Base-by-base conservation (phyloP, 2,329 filamentous ascomycete genomes). In the Sporothrix schenckii region DNA sequence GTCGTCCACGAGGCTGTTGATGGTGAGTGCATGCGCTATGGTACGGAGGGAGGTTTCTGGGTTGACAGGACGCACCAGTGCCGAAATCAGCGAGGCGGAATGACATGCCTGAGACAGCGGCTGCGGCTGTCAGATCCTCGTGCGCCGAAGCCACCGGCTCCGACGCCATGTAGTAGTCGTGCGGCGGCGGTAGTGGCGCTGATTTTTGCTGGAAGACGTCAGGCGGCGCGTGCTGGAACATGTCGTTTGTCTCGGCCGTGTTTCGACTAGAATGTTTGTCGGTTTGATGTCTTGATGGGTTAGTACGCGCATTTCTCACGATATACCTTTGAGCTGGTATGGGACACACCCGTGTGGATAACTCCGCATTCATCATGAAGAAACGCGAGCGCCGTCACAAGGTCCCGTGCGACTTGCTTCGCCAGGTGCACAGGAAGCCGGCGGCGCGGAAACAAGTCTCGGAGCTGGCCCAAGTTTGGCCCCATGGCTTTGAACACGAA, bases 1-100 rank as follows among this genome's bases (percentile, higher is more conserved):
- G 21, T 3, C 21, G 53, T 63, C 54, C 54, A 70, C 1, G 54
- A 63, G 27, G 69, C 63, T 47, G 11, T 47, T 13, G 41, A 47
- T 16, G 11, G 41, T 47, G 1, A 47, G 41, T 34, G 34, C 5
- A 34, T 34, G 34, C 34, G 1, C 34, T 6, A 34, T 34, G 4
- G 34, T 5, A 34, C 4, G 34, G 34, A 9, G 34, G 4, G 34
- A 34, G 34, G 5, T 34, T 1, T 34, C 34, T 34, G 30, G 30
- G 30, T 34, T 44, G 13, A 44, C 41, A 44, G 3, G 41, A 44
- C 41, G 10, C 3, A 44, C 41, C 10, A 9, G 69, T 70, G 41
- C 69, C 69, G 60, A 67, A 70, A 19, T 70, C 61, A 14, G 63
- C 69, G 3, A 70, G 53, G 16, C 63, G 41, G n/a, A 70, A 70